These are phyloP conservation scores for Xerophyta viscosa DNA, from an alignment of 106 monocot species.

Conservation along the genomic window DNA sequence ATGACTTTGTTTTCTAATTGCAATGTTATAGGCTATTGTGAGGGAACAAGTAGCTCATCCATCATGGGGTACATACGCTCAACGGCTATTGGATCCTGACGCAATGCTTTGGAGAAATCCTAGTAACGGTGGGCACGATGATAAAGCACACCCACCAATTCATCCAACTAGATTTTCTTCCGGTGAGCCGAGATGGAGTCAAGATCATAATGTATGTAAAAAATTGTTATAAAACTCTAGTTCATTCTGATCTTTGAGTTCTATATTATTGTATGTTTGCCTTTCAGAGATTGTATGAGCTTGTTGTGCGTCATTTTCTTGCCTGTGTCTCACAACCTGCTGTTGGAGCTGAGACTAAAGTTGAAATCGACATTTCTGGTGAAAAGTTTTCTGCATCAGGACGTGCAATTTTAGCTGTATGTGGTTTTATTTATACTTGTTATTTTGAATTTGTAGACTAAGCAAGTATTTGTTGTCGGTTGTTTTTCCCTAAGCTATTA, in stretches of 20 bases:
- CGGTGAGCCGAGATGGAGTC: constrained; percentile 74
- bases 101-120: constrained; percentile 93
- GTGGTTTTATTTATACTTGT: background rate
- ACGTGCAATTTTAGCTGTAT: constrained; percentile 68
- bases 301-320: constrained; percentile 97
- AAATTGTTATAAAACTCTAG: background rate
- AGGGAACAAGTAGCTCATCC: constrained; percentile 71
- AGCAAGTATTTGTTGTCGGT: background rate
- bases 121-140: constrained; percentile 93
- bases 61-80: constrained; percentile 82
- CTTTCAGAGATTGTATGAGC: constrained; percentile 84
- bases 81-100: constrained; percentile 73
- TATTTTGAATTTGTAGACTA: background rate
- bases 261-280: background rate
- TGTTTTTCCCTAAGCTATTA: too few species aligned
- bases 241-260: background rate
- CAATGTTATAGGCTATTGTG: constrained; percentile 53
- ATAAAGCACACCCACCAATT: constrained; percentile 98
- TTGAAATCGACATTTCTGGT: constrained; percentile 96
- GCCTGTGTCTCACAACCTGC: constrained; percentile 98
- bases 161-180: constrained; percentile 92
- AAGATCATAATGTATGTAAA: constrained; percentile 69
- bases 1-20: too few species aligned
- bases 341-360: constrained; percentile 88
- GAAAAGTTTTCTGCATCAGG: constrained; percentile 88